Conservation (phyloP, 352 stramenopile genomes). For the Elongisporangium senticosum region DNA sequence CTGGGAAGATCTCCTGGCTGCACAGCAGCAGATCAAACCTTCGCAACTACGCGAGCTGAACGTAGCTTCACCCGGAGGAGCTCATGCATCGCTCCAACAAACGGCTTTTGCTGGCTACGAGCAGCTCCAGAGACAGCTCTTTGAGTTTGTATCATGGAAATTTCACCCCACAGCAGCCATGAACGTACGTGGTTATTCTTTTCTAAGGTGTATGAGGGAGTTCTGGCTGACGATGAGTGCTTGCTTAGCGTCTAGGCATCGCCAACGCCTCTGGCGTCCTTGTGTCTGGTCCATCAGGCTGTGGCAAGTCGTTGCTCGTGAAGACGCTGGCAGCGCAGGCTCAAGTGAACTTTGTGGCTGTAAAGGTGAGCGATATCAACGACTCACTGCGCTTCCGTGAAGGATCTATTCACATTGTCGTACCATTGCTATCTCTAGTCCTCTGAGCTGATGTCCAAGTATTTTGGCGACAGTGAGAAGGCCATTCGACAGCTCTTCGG, state of each 20-base stretch:
- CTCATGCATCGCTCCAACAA: conserved; percentile 3
- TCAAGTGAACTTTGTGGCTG: conserved; percentile 72
- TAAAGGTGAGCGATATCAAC: conserved; percentile 42
- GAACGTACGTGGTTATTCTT: conserved; percentile 31
- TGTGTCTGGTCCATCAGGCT: conserved; percentile 72
- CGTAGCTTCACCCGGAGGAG: conserved; percentile 46
- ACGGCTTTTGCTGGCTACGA: conserved; percentile 60
- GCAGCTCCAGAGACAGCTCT: conserved; percentile 46
- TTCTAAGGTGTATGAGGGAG: neutral
- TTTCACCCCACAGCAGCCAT: conserved; percentile 57
- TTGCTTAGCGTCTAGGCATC: conserved; percentile 50
- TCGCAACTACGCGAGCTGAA: conserved; percentile 74
- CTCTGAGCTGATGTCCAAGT: conserved; percentile 81
- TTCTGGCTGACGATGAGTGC: conserved; percentile 1
- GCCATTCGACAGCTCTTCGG: conserved; percentile 76
- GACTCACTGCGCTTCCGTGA: neutral
- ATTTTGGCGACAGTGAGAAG: conserved; percentile 84
- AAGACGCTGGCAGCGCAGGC: conserved; percentile 50
- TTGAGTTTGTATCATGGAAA: conserved; percentile 63
- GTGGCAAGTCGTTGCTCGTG: conserved; percentile 80
- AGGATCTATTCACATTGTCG: neutral
- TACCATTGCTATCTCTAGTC: conserved; percentile 26
- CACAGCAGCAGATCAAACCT: conserved; percentile 57
- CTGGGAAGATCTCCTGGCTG: conserved; percentile 41
- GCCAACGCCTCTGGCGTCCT: conserved; percentile 67